These are phyloP conservation scores for Pichia phayaonensis DNA, from an alignment of 805 yeast species.

Conservation along the genomic window DNA sequence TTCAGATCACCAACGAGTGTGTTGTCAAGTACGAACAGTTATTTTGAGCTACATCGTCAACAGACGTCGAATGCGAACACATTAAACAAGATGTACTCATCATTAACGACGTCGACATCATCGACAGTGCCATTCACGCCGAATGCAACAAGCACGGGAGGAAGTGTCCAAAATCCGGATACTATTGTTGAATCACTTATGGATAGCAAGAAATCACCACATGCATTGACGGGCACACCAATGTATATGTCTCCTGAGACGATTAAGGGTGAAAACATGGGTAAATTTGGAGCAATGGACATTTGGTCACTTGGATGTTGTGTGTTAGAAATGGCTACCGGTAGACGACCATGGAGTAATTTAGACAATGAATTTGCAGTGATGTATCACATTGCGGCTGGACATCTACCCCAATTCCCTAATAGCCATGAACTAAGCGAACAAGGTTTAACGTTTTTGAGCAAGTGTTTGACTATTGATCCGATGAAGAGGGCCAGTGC, in stretches of 20 bases:
- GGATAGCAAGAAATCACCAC: conserved; percentile 16
- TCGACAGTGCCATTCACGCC: not conserved
- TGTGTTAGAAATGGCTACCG: conserved; percentile 93
- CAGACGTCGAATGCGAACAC: not conserved
- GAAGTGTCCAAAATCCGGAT: not conserved
- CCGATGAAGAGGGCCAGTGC: conserved; percentile 79
- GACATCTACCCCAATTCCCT: conserved; percentile 85
- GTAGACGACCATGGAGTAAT: conserved; percentile 93
- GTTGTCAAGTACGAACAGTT: not conserved
- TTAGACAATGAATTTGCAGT: conserved; percentile 97
- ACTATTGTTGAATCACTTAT: not conserved
- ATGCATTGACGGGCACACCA: conserved; percentile 80
- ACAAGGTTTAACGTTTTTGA: conserved; percentile 63
- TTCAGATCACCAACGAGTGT: not conserved
- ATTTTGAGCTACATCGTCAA: not conserved
- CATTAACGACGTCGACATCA: conserved; percentile 1
- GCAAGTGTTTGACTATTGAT: conserved; percentile 72
- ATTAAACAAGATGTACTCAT: not conserved
- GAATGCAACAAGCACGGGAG: not conserved
- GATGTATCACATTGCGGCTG: conserved; percentile 97
- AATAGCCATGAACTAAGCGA: conserved; percentile 66
- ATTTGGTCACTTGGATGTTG: conserved; percentile 98
- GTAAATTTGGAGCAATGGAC: conserved; percentile 63
- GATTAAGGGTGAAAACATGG: conserved; percentile 65
- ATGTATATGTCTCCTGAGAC: conserved; percentile 99